These are phyloP conservation scores for Sonneratia alba DNA, from an alignment of 345 rosid genomes.

Conservation along the genomic window DNA sequence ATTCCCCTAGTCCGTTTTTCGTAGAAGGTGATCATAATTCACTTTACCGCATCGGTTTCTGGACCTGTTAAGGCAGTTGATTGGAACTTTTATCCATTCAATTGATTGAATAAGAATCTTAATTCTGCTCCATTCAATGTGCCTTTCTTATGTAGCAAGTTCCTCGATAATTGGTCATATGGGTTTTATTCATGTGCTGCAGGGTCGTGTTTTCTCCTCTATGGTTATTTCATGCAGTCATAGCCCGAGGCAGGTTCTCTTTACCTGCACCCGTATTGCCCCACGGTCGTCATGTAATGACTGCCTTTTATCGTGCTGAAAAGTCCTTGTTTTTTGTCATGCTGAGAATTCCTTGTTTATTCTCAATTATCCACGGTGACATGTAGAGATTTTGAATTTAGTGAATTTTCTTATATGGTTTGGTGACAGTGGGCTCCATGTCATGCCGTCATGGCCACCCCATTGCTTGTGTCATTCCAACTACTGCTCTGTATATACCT, in stretches of 20 bases:
- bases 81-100: not conserved
- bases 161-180: not conserved
- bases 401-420: constrained; percentile 2
- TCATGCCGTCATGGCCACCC: constrained; percentile 65
- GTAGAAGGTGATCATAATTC: not conserved
- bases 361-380: not conserved
- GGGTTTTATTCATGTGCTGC: constrained; percentile 14
- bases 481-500: constrained; percentile 72
- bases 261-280: constrained; percentile 88
- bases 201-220: constrained; percentile 69
- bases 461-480: constrained; percentile 80
- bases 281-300: constrained; percentile 61
- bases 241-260: constrained; percentile 83
- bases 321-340: not conserved
- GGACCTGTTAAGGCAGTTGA: not conserved
- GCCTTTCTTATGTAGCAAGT: not conserved
- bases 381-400: not conserved
- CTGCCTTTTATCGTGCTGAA: not conserved
- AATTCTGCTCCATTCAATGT: not conserved
- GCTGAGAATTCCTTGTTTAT: not conserved
- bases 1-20: too few species aligned
- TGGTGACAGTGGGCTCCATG: constrained; percentile 84
- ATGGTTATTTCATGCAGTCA: constrained; percentile 76
- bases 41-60: not conserved
- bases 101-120: too few species aligned